Evolutionary conservation across 257 asterid species (phyloP).

Genomic region (Lycium ferocissimum): DNA sequence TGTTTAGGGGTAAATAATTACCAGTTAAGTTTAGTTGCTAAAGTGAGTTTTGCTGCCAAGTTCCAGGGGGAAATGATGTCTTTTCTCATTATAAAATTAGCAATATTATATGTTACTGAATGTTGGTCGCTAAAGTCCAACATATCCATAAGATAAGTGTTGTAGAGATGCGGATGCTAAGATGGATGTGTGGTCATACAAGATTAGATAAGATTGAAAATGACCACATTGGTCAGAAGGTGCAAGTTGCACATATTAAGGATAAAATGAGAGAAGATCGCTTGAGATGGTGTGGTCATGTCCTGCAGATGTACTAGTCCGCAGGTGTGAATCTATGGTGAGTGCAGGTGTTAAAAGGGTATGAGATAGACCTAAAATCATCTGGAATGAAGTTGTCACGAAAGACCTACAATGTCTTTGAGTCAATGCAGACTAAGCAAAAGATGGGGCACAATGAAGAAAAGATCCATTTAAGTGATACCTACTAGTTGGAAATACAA

Average conservation of each 20-base stretch:
- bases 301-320: background rate
- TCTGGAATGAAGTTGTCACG: background rate
- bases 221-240: background rate
- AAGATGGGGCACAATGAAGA: background rate
- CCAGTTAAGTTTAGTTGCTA: no score
- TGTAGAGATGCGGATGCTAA: background rate
- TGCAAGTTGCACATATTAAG: background rate
- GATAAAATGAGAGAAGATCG: background rate
- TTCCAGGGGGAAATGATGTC: no score
- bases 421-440: background rate
- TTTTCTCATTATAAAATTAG: background rate
- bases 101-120: background rate
- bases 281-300: background rate
- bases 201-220: background rate
- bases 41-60: no score
- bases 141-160: background rate
- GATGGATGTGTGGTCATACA: background rate
- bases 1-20: no score
- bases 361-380: no score
- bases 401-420: background rate
- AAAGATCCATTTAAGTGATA: no score
- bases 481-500: background rate
- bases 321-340: background rate
- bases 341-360: background rate
- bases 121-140: background rate